Conservation (phyloP, 1,139 yeast genomes). For the Arxiozyma telluris region DNA sequence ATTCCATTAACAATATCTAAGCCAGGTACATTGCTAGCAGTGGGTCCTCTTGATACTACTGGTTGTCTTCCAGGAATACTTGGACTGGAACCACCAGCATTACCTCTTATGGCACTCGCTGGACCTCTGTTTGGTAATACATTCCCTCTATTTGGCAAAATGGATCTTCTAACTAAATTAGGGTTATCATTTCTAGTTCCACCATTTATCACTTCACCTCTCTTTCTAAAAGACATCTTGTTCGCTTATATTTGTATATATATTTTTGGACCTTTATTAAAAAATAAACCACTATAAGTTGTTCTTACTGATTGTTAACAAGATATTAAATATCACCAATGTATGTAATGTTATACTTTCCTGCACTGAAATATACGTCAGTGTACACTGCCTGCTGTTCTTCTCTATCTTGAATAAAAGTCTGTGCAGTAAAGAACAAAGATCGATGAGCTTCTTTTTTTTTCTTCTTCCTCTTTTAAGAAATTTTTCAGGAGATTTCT, state of each 20-base stretch:
- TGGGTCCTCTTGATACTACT: background rate
- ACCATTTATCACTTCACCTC: conserved; percentile 46
- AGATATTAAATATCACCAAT: too few relatives aligned
- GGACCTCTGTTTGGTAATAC: conserved; percentile 5
- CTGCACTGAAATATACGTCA: background rate
- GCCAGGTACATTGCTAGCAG: background rate
- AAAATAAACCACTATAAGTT: background rate
- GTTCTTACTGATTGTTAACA: background rate
- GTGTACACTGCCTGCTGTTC: background rate
- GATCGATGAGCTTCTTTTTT: background rate
- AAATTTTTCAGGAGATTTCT: background rate
- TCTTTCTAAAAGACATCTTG: conserved; percentile 59
- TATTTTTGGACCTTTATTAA: background rate
- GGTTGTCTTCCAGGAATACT: background rate
- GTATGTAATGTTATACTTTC: background rate
- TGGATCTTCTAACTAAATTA: background rate
- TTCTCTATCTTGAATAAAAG: background rate
- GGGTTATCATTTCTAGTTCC: conserved; percentile 4
- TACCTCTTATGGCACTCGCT: background rate
- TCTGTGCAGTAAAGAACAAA: background rate
- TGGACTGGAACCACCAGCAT: background rate
- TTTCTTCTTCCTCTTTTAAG: background rate
- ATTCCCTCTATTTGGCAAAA: conserved; percentile 2
- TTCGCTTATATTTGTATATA: background rate
- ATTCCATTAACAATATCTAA: conserved; percentile 2